Percentiles rank a stretch among this genome's conserved stretches.
Conservation (phyloP, 2,329 filamentous ascomycete genomes). For the Emmonsiellopsis sp. region DNA sequence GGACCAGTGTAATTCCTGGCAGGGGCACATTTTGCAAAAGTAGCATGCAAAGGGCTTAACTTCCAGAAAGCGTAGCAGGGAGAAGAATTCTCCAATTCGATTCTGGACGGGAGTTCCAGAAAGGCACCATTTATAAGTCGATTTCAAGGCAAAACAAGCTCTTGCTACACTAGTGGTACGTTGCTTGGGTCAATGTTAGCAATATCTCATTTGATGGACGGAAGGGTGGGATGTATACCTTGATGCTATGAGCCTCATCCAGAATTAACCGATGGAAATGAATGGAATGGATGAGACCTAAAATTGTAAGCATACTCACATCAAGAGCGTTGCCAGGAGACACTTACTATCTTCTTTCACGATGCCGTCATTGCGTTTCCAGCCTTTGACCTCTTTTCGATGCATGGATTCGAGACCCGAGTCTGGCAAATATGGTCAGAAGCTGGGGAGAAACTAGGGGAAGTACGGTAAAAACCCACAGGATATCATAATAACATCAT, state of each 20-base stretch:
- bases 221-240: slow-evolving; percentile 35
- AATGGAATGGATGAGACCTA: slow-evolving; percentile 72
- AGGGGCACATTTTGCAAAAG: slow-evolving; percentile 80
- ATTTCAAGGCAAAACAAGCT: slow-evolving; percentile 85
- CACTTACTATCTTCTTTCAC: slow-evolving; percentile 62
- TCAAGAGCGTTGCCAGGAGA: slow-evolving; percentile 7
- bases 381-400: slow-evolving; percentile 86
- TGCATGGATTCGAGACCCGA: slow-evolving; percentile 77
- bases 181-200: slow-evolving; percentile 17
- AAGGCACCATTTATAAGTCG: slow-evolving; percentile 88
- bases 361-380: slow-evolving; percentile 67
- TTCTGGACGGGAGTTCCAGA: slow-evolving; percentile 95
- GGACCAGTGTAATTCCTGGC: slow-evolving; percentile 74
- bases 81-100: slow-evolving; percentile 95
- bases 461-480: slow-evolving; percentile 54
- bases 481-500: slow-evolving; percentile 93
- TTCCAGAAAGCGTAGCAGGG: slow-evolving; percentile 82
- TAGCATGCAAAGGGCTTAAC: slow-evolving; percentile 85
- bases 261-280: slow-evolving; percentile 85
- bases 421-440: slow-evolving; percentile 21
- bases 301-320: background rate
- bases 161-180: slow-evolving; percentile 86
- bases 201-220: background rate
- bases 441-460: background rate
- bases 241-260: slow-evolving; percentile 95